Evolutionary conservation across 2,329 filamentous ascomycete species (phyloP), one percentile per base, ranked within the genome.

Genomic region (Bipolaris sorokiniana): DNA sequence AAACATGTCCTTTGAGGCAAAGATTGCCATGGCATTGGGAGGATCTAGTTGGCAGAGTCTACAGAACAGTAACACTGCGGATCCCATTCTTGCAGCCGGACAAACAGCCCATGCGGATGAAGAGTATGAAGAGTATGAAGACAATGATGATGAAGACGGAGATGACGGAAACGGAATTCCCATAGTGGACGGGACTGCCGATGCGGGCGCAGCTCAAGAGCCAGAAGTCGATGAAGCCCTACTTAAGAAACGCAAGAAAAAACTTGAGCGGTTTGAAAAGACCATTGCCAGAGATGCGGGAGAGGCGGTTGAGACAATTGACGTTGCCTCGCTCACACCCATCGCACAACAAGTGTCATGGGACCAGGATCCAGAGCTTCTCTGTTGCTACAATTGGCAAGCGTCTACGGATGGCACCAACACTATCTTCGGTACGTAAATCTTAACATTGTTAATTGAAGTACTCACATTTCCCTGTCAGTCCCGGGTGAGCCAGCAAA

Each of bases 361-460:
- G 68, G 61, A 70, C 6, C 23, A 54, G 33, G 66, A 69, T 2
- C 64, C 66, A 5, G 67, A 73, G n/a, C 37, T 72, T 4, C 36
- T 73, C 4, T 72, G 69, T 34, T 64, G 52, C 18, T 73, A 72
- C 62, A 73, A 72, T 47, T 73, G 69, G 71, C 58, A 63, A 31
- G 58, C 59, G n/a, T 54, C 58, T 3, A 49, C 45, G 1, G 61
- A 69, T 13, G 61, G 63, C 5, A 65, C 58, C 16, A 72, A 72
- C 41, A 68, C 64, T 0, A 70, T 73, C 5, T 72, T 68, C 38
- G 62, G 62, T 64, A 42, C 20, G 56, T 54, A 33, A n/a, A 20
- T 1, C 9, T 13, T 1, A 26, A 42, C 22, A n/a, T 7, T 7
- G 4, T 7, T 6, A 2, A 7, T 23, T 36, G 1, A 20, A 38